These are phyloP conservation scores for Citeromyces nyonsensis DNA, from an alignment of 805 yeast species.

Conservation along the genomic window DNA sequence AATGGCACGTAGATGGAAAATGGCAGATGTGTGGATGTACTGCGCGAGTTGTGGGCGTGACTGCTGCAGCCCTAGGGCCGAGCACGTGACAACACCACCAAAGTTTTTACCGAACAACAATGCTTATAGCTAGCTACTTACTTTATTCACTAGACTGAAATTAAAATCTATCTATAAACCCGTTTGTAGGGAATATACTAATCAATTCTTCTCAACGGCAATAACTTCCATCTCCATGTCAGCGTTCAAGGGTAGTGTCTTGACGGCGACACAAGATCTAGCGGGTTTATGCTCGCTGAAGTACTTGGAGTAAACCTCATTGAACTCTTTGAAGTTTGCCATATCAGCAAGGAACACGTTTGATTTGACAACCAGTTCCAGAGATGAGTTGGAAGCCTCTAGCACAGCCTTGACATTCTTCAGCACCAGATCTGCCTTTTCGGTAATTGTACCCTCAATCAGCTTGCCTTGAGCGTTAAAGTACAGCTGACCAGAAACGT, in stretches of 20 bases:
- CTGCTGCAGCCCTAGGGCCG: not conserved
- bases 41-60: not conserved
- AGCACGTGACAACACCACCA: not conserved
- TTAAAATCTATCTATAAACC: too few relatives aligned
- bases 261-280: slow-evolving; percentile 95
- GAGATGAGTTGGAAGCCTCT: slow-evolving; percentile 72
- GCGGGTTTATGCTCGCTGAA: slow-evolving; percentile 80
- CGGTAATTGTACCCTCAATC: slow-evolving; percentile 62
- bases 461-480: slow-evolving; percentile 71
- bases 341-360: slow-evolving; percentile 88
- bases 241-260: slow-evolving; percentile 76
- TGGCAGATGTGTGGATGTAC: slow-evolving; percentile 1
- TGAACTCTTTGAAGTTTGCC: slow-evolving; percentile 71
- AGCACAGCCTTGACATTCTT: slow-evolving; percentile 58
- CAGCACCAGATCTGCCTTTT: slow-evolving; percentile 63
- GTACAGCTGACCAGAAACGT: slow-evolving; percentile 93
- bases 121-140: not conserved
- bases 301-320: slow-evolving; percentile 69
- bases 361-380: slow-evolving; percentile 76
- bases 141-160: too few relatives aligned
- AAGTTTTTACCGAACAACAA: not conserved
- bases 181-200: slow-evolving; percentile 3
- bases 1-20: slow-evolving; percentile 1
- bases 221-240: slow-evolving; percentile 85
- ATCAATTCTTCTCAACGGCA: slow-evolving; percentile 47